phyloP scores from a whole-genome alignment of 257 asterid species.

The Orobanche coerulescens region DNA sequence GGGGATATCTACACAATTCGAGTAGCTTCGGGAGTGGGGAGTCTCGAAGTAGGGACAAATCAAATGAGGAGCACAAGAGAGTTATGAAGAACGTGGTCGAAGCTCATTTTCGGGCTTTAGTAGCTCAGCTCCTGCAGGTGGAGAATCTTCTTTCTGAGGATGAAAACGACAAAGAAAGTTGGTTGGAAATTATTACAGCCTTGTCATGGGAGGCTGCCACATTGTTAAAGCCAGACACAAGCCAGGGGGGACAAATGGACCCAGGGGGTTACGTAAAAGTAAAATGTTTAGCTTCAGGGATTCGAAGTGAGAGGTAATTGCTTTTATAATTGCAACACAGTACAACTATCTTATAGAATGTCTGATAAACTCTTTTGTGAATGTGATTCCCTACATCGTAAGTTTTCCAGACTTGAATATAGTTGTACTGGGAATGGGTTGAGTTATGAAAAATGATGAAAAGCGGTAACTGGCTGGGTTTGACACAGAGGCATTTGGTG shows the following conservation, averaged over 20 bases:
- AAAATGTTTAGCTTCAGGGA: conserved; percentile 86
- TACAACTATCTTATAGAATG: conserved; percentile 6
- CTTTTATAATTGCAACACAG: conserved; percentile 13
- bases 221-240: conserved; percentile 76
- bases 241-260: conserved; percentile 95
- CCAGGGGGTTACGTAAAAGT: conserved; percentile 94
- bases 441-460: not conserved
- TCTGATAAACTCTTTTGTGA: conserved; percentile 7
- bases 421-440: not conserved
- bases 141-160: conserved; percentile 70
- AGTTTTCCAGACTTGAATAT: conserved; percentile 2
- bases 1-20: conserved; percentile 59
- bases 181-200: conserved; percentile 84
- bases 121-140: conserved; percentile 89
- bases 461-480: not conserved
- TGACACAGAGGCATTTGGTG: not conserved
- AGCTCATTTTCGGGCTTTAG: conserved; percentile 89
- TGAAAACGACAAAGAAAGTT: conserved; percentile 70
- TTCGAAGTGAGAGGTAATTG: conserved; percentile 74
- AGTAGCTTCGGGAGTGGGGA: conserved; percentile 85
- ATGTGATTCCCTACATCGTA: conserved; percentile 8
- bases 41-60: conserved; percentile 63
- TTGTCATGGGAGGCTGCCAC: conserved; percentile 98
- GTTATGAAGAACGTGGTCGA: conserved; percentile 80
- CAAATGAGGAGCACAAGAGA: conserved; percentile 79